Evolutionary conservation across 208 protist genomes (phyloP).

Genomic region (Balamuthia mandrillaris): DNA sequence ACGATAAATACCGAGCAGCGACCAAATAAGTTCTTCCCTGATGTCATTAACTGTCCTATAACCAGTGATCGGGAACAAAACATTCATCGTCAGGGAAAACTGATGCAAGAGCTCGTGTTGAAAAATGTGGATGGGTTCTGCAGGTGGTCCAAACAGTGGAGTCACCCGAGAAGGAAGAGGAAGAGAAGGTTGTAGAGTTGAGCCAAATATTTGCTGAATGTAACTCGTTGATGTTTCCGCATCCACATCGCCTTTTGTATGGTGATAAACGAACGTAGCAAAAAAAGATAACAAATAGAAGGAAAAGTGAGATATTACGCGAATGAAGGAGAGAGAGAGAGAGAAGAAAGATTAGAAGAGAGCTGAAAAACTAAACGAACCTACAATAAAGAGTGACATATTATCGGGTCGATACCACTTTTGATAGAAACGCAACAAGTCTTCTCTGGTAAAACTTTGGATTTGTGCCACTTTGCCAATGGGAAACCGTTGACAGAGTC

Average conservation of each 20-base stretch:
- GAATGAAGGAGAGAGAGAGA: neutral
- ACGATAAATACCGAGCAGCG: neutral
- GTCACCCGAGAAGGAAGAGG: neutral
- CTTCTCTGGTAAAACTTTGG: neutral
- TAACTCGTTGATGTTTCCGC: no score
- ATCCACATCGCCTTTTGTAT: no score
- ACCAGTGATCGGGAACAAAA: neutral
- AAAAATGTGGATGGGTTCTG: neutral
- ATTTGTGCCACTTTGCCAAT: slow-evolving; percentile 27
- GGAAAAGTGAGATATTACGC: neutral
- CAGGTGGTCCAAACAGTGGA: neutral
- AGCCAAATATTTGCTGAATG: no score
- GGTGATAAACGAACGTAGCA: no score
- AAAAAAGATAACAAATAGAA: neutral
- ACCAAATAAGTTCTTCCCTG: neutral
- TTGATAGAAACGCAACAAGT: slow-evolving; percentile 16
- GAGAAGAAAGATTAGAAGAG: no score
- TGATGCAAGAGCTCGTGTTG: slow-evolving; percentile 18
- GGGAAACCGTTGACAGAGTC: slow-evolving; percentile 9
- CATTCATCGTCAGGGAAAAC: slow-evolving; percentile 19
- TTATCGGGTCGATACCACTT: slow-evolving; percentile 28
- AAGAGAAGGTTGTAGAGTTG: no score
- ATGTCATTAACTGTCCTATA: neutral
- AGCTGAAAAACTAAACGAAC: no score
- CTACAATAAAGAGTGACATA: slow-evolving; percentile 26